phyloP scores from a whole-genome alignment of 1,284 basidiomycete genomes.

The Sporisorium reilianum region DNA sequence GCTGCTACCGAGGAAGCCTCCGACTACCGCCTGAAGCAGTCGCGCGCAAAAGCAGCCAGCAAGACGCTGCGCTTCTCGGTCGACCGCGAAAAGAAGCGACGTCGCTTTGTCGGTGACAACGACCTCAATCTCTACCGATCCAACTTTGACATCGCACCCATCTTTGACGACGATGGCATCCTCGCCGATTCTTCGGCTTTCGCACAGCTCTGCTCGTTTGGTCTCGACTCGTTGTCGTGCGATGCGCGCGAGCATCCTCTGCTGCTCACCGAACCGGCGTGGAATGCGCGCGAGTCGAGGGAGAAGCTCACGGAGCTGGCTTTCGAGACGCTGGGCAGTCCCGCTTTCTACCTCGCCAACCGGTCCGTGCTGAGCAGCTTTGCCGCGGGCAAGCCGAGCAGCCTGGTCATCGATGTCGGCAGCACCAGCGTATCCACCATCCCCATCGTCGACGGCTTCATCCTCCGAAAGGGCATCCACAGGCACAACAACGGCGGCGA shows the following conservation, averaged over 20 bases:
- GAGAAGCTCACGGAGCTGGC: conserved; percentile 95
- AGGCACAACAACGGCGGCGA: conserved; percentile 63
- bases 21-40: conserved; percentile 38
- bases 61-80: conserved; percentile 42
- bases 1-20: conserved; percentile 32
- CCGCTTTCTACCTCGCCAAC: conserved; percentile 97
- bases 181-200: conserved; percentile 49
- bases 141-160: conserved; percentile 87
- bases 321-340: conserved; percentile 94
- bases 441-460: conserved; percentile 97
- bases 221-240: conserved; percentile 50
- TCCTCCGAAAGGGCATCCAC: conserved; percentile 86
- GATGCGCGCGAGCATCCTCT: conserved; percentile 83
- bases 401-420: conserved; percentile 93
- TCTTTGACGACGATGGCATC: conserved; percentile 82
- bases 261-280: conserved; percentile 93
- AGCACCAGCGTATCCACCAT: conserved; percentile 88
- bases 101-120: conserved; percentile 82
- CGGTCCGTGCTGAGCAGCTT: conserved; percentile 97
- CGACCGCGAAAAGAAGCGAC: conserved; percentile 73
- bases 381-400: conserved; percentile 94
- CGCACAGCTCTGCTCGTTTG: conserved; percentile 43
- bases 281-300: conserved; percentile 90
- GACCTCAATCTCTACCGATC: conserved; percentile 91
- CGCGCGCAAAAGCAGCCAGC: conserved; percentile 37